phyloP scores from a whole-genome alignment of 768 basidiomycete genomes.

The Phlebiopsis flavidoalba region DNA sequence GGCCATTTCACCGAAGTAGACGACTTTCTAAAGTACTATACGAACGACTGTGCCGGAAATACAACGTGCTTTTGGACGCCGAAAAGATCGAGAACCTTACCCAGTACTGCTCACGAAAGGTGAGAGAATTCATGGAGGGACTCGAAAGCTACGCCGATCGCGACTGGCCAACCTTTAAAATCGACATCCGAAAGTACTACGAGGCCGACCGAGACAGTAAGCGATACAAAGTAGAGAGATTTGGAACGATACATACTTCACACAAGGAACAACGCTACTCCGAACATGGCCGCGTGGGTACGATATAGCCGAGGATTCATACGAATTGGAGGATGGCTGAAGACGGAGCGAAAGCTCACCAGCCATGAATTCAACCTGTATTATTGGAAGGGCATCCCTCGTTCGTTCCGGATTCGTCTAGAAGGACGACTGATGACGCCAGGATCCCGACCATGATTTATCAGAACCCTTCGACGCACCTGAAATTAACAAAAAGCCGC shows the following conservation, averaged over 20 bases:
- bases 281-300: neutral
- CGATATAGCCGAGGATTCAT: constrained; percentile 1
- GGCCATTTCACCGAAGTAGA: constrained; percentile 1
- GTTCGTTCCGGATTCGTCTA: neutral
- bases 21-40: constrained; percentile 1
- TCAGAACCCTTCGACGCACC: neutral
- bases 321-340: constrained; percentile 3
- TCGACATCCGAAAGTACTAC: neutral
- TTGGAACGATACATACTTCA: neutral
- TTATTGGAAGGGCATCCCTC: neutral
- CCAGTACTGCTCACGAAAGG: constrained; percentile 1
- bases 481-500: neutral
- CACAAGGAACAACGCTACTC: neutral
- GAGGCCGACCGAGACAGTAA: constrained; percentile 1
- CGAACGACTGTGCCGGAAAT: neutral
- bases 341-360: neutral
- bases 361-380: neutral
- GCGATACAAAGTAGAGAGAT: neutral
- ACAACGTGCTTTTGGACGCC: neutral
- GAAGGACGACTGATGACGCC: neutral
- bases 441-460: neutral
- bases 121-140: constrained; percentile 1
- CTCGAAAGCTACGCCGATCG: neutral
- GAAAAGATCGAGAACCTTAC: constrained; percentile 5
- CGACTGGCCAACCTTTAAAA: neutral